Conservation (phyloP, 169 alveolate genomes). For the Neospora caninum region DNA sequence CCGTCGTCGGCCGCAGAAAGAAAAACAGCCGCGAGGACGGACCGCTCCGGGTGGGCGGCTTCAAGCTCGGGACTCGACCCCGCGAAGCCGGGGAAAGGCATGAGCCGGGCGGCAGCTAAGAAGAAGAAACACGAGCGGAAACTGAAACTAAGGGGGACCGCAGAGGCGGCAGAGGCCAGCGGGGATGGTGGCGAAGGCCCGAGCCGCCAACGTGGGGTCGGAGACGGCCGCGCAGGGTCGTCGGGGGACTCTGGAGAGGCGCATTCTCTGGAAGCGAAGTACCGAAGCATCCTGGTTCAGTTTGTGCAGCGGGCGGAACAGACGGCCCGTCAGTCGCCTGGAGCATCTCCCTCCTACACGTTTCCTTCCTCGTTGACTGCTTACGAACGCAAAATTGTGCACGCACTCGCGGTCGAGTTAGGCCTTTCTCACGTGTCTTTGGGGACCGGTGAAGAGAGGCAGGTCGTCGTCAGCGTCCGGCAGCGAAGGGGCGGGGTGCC, state of each 20-base stretch:
- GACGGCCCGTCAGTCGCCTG: not conserved
- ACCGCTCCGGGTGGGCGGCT: not conserved
- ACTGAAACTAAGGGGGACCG: not conserved
- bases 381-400: not conserved
- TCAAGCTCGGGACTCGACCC: not conserved
- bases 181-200: not conserved
- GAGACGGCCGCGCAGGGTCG: not conserved
- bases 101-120: constrained; percentile 6
- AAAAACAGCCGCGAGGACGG: not conserved
- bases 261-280: not conserved
- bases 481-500: not conserved
- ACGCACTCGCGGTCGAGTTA: constrained; percentile 34
- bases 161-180: not conserved
- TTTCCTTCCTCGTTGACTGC: constrained; percentile 32
- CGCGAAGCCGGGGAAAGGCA: not conserved
- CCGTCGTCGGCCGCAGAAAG: not conserved
- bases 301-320: not conserved
- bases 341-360: not conserved
- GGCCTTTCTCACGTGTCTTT: not conserved
- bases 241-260: not conserved
- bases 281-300: not conserved
- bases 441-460: constrained; percentile 21
- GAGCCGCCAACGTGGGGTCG: not conserved
- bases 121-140: not conserved
- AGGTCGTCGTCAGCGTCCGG: not conserved